These are phyloP conservation scores for Anthoceros angustus DNA, from an alignment of 225 moss, liverwort and hornwort genomes.

Conservation along the genomic window DNA sequence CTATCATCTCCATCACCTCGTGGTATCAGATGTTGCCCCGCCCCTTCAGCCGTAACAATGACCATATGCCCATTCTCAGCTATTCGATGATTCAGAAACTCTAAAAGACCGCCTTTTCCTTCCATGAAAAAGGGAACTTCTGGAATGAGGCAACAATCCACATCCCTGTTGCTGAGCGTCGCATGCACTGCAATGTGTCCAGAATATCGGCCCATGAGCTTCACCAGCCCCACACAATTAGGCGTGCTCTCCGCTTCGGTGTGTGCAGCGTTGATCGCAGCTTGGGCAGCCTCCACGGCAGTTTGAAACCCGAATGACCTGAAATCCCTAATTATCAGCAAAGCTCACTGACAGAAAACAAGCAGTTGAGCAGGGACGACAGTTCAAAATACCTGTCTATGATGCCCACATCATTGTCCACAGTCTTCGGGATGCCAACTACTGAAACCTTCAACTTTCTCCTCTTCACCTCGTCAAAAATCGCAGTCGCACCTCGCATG, in stretches of 20 bases:
- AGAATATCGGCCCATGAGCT: conserved; percentile 75
- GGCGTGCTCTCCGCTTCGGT: conserved; percentile 69
- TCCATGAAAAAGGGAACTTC: conserved; percentile 62
- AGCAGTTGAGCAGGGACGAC: too few relatives aligned
- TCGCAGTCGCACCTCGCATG: conserved; percentile 15
- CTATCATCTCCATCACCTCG: conserved; percentile 28
- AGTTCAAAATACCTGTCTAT: conserved; percentile 37
- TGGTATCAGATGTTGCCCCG: conserved; percentile 56
- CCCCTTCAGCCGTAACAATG: conserved; percentile 65
- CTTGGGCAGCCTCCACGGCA: conserved; percentile 71
- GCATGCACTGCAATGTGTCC: conserved; percentile 70
- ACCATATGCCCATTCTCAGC: conserved; percentile 52
- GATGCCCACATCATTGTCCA: conserved; percentile 56
- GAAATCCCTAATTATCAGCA: conserved; percentile 23
- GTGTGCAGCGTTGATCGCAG: conserved; percentile 59
- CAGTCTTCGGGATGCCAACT: conserved; percentile 68
- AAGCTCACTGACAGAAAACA: conserved; percentile 4
- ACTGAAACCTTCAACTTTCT: conserved; percentile 45
- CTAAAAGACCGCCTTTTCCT: conserved; percentile 48
- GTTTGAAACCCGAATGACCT: conserved; percentile 71
- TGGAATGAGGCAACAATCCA: conserved; percentile 67
- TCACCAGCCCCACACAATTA: conserved; percentile 67
- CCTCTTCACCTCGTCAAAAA: conserved; percentile 33
- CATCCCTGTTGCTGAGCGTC: conserved; percentile 69
- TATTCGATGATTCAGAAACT: conserved; percentile 34